These are phyloP conservation scores for Pyropia yezoensis DNA, from an alignment of 23 red algal genomes.

Conservation along the genomic window DNA sequence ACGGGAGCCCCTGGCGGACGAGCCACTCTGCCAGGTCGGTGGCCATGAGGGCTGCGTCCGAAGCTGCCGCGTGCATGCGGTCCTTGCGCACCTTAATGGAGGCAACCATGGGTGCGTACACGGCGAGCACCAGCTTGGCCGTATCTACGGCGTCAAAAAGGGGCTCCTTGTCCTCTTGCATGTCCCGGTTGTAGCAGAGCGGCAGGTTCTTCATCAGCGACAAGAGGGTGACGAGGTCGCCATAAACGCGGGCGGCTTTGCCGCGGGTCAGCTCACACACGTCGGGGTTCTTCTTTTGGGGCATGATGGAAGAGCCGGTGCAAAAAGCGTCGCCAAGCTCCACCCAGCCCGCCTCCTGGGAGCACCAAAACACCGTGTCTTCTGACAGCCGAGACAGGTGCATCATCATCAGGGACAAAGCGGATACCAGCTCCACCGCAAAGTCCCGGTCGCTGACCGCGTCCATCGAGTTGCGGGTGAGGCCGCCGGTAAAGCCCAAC, in stretches of 20 bases:
- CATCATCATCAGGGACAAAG: slow-evolving; percentile 81
- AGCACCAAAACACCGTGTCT: slow-evolving; percentile 95
- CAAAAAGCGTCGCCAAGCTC: slow-evolving; percentile 93
- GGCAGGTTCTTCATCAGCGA: slow-evolving; percentile 95
- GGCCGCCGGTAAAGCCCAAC: slow-evolving; percentile 61
- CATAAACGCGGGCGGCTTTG: slow-evolving; percentile 76
- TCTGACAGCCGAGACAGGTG: slow-evolving; percentile 85
- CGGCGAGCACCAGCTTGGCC: slow-evolving; percentile 61
- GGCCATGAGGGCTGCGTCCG: slow-evolving; percentile 92
- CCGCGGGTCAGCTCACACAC: slow-evolving; percentile 93
- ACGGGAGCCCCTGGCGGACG: slow-evolving; percentile 83
- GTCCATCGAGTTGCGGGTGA: slow-evolving; percentile 81
- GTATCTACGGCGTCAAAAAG: slow-evolving; percentile 93
- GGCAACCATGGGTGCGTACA: slow-evolving; percentile 75
- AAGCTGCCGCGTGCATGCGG: slow-evolving; percentile 72
- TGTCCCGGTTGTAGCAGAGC: slow-evolving; percentile 97
- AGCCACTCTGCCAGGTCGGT: slow-evolving; percentile 99
- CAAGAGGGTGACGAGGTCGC: slow-evolving; percentile 66
- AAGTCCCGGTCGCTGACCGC: slow-evolving; percentile 95
- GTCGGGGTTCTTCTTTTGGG: slow-evolving; percentile 99
- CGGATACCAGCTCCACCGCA: slow-evolving; percentile 77
- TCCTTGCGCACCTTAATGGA: slow-evolving; percentile 72
- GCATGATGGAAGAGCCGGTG: slow-evolving; percentile 95
- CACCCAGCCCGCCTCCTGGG: slow-evolving; percentile 87
- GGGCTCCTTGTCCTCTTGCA: slow-evolving; percentile 99